Conservation (phyloP, 176 grass and related monocot species). For the Elymus sibiricus region DNA sequence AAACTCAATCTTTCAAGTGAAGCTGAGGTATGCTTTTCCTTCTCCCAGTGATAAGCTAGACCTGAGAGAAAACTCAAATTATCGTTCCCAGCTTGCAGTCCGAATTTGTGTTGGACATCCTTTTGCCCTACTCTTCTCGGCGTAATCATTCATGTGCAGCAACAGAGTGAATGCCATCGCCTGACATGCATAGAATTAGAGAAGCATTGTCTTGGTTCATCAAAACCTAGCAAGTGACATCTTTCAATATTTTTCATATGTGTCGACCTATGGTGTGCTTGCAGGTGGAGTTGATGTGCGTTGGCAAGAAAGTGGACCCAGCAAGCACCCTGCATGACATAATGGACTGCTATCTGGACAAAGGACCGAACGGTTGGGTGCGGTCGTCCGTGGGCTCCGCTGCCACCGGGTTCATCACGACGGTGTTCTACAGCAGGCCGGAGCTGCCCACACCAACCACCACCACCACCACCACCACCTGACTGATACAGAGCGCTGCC, state of each 20-base stretch:
- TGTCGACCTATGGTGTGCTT: conserved; percentile 11
- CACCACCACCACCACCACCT: background rate
- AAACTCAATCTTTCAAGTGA: conserved; percentile 54
- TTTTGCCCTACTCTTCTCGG: conserved; percentile 1
- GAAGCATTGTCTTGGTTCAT: background rate
- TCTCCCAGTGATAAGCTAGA: background rate
- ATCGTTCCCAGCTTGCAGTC: background rate
- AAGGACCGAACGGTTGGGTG: conserved; percentile 34
- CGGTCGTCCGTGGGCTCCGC: conserved; percentile 24
- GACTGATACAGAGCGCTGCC: background rate
- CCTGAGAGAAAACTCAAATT: background rate
- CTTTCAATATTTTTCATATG: background rate
- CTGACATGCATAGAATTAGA: background rate
- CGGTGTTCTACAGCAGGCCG: conserved; percentile 37
- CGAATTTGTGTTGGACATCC: background rate
- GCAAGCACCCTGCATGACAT: conserved; percentile 34
- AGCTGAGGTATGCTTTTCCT: conserved; percentile 43
- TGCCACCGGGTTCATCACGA: conserved; percentile 35
- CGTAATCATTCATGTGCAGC: background rate
- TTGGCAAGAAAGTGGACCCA: conserved; percentile 31
- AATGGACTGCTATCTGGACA: conserved; percentile 28
- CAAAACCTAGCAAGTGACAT: background rate
- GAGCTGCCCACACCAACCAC: background rate
- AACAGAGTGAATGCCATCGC: background rate
- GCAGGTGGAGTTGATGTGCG: conserved; percentile 44